A percentile compares a stretch with the other conserved stretches of the same genome.
Evolutionary conservation across 805 yeast genomes (phyloP).

Genomic region (Starmerella apis): DNA sequence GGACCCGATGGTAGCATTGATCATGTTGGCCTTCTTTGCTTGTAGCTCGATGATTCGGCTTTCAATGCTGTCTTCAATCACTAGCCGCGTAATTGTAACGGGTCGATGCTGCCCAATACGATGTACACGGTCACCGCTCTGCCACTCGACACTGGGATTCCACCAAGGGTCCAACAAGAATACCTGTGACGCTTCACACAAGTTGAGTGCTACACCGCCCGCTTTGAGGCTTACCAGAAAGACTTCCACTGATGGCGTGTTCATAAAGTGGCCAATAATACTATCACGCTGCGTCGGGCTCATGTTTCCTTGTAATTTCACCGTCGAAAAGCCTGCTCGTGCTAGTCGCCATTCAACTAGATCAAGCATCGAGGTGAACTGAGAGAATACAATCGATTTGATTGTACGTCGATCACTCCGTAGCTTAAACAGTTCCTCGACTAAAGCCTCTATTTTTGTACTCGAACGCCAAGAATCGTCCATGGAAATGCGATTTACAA

Average conservation of each 20-base stretch:
- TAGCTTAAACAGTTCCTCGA: slow-evolving; percentile 79
- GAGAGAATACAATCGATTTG: slow-evolving; percentile 93
- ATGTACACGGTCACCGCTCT: slow-evolving; percentile 94
- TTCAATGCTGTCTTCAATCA: slow-evolving; percentile 94
- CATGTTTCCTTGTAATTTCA: slow-evolving; percentile 92
- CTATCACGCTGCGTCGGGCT: slow-evolving; percentile 90
- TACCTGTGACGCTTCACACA: slow-evolving; percentile 95
- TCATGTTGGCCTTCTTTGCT: slow-evolving; percentile 97
- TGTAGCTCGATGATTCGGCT: slow-evolving; percentile 90
- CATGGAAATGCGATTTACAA: slow-evolving; percentile 79
- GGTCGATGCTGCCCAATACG: slow-evolving; percentile 95
- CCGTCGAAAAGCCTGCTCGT: slow-evolving; percentile 91
- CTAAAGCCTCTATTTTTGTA: slow-evolving; percentile 91
- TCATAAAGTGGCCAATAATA: slow-evolving; percentile 85
- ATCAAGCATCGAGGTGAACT: slow-evolving; percentile 93
- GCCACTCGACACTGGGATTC: slow-evolving; percentile 99
- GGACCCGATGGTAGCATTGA: slow-evolving; percentile 86
- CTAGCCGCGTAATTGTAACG: slow-evolving; percentile 79
- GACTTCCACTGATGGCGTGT: slow-evolving; percentile 82
- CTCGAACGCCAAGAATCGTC: slow-evolving; percentile 83
- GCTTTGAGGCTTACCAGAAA: slow-evolving; percentile 92
- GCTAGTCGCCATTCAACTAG: slow-evolving; percentile 90
- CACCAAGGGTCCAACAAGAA: slow-evolving; percentile 98
- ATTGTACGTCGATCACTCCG: slow-evolving; percentile 81
- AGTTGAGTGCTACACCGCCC: slow-evolving; percentile 94